Base-by-base conservation (phyloP, 495 filamentous ascomycete species). In the Sphaerosporella brunnea region DNA sequence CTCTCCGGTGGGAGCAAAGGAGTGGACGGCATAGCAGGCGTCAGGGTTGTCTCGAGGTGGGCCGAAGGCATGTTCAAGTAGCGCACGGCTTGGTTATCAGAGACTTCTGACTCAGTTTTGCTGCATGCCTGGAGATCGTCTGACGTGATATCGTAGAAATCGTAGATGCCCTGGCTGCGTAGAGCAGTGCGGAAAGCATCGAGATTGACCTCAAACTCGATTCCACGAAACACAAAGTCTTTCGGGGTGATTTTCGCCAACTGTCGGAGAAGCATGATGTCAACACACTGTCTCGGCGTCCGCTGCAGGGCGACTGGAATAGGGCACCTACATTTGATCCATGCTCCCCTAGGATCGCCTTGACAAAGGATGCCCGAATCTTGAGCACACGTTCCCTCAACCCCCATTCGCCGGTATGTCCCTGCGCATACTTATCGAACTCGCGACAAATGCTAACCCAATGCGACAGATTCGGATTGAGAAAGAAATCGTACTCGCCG, bases 381-480 rank as follows among this genome's bases (percentile, higher is more conserved):
- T 53, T 55, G 21, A 53, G 34, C 15, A 60, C 52, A 52, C 51
- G 51, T 35, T 60, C 52, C 18, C 43, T 48, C 15, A 59, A 23
- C n/a, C 52, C 56, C 47, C 42, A 56, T 21, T 47, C 48, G 8
- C 53, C 46, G 15, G 41, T 42, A 24, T 48, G 35, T 9, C 50
- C 41, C 48, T 38, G 35, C 26, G 47, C 51, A 49, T 53, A 52
- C 15, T 40, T 43, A 21, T 57, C 59, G 21, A 63, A 54, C 23
- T 55, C 55, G 16, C 42, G 28, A 19, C 49, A 53, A n/a, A 61
- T 54, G 40, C 64, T 57, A 11, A 69, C 66, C 66, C 66, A 69
- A 45, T 68, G 65, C 24, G 59, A 57, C 16, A 69, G 53, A 45
- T 61, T 66, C 3, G 66, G 66, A 28, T 69, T 68, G 55, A 51